These are phyloP conservation scores for Aspergillus aculeatinus DNA, from an alignment of 2,329 filamentous ascomycete species.

Conservation along the genomic window DNA sequence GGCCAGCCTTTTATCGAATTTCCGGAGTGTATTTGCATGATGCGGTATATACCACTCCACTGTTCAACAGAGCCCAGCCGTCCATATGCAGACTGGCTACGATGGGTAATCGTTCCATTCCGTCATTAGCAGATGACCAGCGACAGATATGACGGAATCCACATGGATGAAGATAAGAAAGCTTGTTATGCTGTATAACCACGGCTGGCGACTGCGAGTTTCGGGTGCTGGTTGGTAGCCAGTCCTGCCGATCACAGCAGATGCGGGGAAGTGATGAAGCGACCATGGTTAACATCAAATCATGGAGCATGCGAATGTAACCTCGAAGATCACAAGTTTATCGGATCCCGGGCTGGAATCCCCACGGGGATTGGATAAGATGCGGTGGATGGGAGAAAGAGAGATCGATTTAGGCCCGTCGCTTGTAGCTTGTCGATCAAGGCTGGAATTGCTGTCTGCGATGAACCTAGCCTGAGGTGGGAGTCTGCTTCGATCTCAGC, in stretches of 20 bases:
- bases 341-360: not conserved
- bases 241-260: not conserved
- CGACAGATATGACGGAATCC: not conserved
- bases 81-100: not conserved
- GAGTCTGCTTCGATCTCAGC: too few relatives aligned
- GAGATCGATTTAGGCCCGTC: too few relatives aligned
- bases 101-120: not conserved
- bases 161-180: not conserved
- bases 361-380: not conserved
- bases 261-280: not conserved
- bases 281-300: not conserved
- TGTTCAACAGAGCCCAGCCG: not conserved
- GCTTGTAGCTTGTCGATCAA: too few relatives aligned
- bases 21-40: not conserved
- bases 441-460: too few relatives aligned
- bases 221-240: not conserved
- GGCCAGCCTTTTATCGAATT: constrained; percentile 1
- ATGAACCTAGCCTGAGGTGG: too few relatives aligned
- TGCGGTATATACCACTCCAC: not conserved
- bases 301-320: not conserved
- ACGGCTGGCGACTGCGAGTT: not conserved
- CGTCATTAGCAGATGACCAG: not conserved
- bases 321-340: not conserved
- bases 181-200: not conserved
- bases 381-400: not conserved